A percentile compares a stretch with the other conserved stretches of the same genome.
phyloP scores from a whole-genome alignment of 73 alveolate genomes.

The Paramecium pentaurelia region DNA sequence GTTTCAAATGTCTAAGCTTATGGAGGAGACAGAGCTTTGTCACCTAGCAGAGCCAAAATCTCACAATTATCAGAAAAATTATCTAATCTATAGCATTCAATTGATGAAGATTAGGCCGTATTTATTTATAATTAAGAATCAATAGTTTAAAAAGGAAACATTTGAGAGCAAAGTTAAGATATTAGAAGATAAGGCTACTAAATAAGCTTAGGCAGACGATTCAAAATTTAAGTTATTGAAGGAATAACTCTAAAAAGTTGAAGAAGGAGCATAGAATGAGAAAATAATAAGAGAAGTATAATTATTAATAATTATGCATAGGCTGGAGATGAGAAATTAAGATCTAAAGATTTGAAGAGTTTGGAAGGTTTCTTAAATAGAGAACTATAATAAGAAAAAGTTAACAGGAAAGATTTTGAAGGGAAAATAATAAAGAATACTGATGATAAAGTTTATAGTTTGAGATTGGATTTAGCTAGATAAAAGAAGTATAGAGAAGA shows the following conservation, averaged over 20 bases:
- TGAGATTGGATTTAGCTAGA: constrained; percentile 76
- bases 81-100: not conserved
- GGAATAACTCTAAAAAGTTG: constrained; percentile 2
- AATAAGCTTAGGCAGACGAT: not conserved
- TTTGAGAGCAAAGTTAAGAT: not conserved
- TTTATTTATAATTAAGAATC: not conserved
- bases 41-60: constrained; percentile 40
- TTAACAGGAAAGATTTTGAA: constrained; percentile 72
- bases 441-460: constrained; percentile 71
- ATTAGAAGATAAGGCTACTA: not conserved
- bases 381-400: constrained; percentile 71
- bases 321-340: constrained; percentile 39
- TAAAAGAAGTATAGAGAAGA: constrained; percentile 78
- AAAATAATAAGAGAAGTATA: constrained; percentile 30
- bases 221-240: constrained; percentile 35
- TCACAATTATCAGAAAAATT: constrained; percentile 24
- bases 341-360: constrained; percentile 57
- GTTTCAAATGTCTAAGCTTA: not conserved
- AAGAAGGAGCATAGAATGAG: constrained; percentile 15
- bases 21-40: constrained; percentile 15
- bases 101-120: not conserved
- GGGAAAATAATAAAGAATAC: constrained; percentile 66
- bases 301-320: not conserved
- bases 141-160: not conserved
- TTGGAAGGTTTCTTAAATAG: constrained; percentile 68